A percentile compares a stretch with the other conserved stretches of the same genome.
Evolutionary conservation across 495 filamentous ascomycete genomes (phyloP).

Genomic region (Podospora conica): DNA sequence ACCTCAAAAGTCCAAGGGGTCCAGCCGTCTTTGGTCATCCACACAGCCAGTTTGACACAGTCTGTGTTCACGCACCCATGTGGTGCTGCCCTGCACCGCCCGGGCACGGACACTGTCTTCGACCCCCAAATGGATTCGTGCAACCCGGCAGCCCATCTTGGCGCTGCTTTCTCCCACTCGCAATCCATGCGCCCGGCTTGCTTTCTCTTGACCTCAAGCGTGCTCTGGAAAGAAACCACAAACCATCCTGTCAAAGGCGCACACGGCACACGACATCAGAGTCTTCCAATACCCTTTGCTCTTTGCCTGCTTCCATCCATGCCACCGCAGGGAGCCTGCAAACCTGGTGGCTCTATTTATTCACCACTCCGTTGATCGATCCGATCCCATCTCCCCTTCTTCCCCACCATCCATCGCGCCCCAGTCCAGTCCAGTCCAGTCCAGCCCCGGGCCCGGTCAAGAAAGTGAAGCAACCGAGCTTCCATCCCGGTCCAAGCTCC

Average conservation of each 20-base stretch:
- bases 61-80: not conserved
- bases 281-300: not conserved
- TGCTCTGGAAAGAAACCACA: not conserved
- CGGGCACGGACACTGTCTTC: no score
- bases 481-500: not conserved
- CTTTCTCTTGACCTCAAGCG: not conserved
- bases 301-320: not conserved
- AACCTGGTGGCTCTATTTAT: not conserved
- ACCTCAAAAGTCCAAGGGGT: not conserved
- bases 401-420: not conserved
- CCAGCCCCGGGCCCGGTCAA: not conserved
- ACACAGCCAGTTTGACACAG: not conserved
- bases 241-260: not conserved
- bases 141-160: no score
- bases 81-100: no score
- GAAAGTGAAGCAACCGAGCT: not conserved
- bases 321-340: not conserved
- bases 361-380: not conserved
- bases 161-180: no score
- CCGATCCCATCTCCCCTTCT: not conserved
- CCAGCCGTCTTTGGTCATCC: not conserved
- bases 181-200: not conserved
- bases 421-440: no score
- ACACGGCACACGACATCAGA: not conserved
- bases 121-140: not conserved